These are phyloP conservation scores for Wallacemonas rigidus DNA, from an alignment of 208 protist genomes.

Conservation along the genomic window DNA sequence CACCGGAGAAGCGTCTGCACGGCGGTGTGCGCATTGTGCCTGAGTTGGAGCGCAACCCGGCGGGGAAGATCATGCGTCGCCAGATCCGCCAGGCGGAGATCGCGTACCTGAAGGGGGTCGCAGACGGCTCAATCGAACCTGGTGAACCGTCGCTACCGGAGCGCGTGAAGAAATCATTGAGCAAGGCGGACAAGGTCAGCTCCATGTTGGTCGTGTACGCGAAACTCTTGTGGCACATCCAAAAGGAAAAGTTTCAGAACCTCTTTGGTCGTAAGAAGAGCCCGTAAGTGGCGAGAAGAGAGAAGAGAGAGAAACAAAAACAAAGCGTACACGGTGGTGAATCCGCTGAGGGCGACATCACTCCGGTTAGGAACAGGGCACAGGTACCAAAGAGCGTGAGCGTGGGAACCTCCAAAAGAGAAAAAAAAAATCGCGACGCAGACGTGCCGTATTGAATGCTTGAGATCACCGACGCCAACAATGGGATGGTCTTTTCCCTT, in stretches of 20 bases:
- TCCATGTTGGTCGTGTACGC: not conserved
- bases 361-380: no score
- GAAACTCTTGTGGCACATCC: not conserved
- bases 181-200: not conserved
- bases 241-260: not conserved
- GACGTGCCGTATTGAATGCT: no score
- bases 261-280: not conserved
- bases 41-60: slow-evolving; percentile 65
- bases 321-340: no score
- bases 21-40: slow-evolving; percentile 69
- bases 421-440: no score
- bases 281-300: not conserved
- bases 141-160: not conserved
- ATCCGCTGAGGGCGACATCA: no score
- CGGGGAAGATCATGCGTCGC: slow-evolving; percentile 84
- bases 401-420: no score
- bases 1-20: slow-evolving; percentile 76
- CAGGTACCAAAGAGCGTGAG: no score
- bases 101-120: slow-evolving; percentile 33
- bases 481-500: no score
- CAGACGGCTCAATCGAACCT: slow-evolving; percentile 7
- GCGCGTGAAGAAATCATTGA: not conserved
- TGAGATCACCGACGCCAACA: no score
- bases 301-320: not conserved
- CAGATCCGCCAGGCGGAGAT: slow-evolving; percentile 37